Conservation (phyloP, 2,329 filamentous ascomycete species). For the Aureobasidium subglaciale region DNA sequence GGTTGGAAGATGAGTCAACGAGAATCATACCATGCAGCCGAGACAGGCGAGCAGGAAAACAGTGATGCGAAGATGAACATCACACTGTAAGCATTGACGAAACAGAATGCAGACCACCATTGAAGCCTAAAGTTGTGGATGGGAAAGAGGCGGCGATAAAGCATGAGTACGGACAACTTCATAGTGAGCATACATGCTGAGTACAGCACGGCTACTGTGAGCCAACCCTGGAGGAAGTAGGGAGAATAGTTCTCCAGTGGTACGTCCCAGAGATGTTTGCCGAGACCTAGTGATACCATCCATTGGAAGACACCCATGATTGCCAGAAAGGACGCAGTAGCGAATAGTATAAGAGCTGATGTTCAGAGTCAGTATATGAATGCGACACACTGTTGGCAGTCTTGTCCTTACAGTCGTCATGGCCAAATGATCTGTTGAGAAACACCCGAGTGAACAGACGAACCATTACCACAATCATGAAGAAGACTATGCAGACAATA, state of each 20-base stretch:
- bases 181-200: slow-evolving; percentile 20
- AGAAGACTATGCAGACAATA: slow-evolving; percentile 10
- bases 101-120: slow-evolving; percentile 7
- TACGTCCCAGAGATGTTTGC: slow-evolving; percentile 13
- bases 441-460: slow-evolving; percentile 10
- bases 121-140: slow-evolving; percentile 6
- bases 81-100: slow-evolving; percentile 7
- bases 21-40: neutral
- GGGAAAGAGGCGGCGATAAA: slow-evolving; percentile 14
- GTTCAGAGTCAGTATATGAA: neutral
- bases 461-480: slow-evolving; percentile 10
- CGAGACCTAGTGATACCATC: slow-evolving; percentile 8
- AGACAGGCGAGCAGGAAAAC: slow-evolving; percentile 6
- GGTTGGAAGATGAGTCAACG: neutral
- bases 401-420: slow-evolving; percentile 11
- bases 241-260: slow-evolving; percentile 3
- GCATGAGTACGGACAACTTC: slow-evolving; percentile 14
- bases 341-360: slow-evolving; percentile 4
- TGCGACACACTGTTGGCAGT: no score
- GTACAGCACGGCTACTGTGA: neutral
- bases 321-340: neutral
- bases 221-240: slow-evolving; percentile 3
- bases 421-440: slow-evolving; percentile 10
- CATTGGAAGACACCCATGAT: slow-evolving; percentile 14
- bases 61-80: slow-evolving; percentile 10